phyloP scores from a whole-genome alignment of 2,329 filamentous ascomycete species.

The Colletotrichum abscissum region DNA sequence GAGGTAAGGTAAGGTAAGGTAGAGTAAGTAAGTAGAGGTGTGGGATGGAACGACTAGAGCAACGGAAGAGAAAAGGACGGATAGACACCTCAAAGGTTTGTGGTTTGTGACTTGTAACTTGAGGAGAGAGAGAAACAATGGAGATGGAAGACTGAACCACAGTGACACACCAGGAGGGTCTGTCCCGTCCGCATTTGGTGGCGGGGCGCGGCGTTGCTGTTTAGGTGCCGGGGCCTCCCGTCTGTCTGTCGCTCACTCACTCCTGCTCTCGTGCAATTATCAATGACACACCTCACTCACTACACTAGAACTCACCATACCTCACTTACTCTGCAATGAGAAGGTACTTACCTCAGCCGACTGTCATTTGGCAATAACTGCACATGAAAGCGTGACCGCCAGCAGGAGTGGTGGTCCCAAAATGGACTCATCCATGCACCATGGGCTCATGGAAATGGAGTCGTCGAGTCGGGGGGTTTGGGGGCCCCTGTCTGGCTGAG shows the following conservation, averaged over 20 bases:
- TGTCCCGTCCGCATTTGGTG: constrained; percentile 3
- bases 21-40: not conserved
- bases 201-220: constrained; percentile 17
- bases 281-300: not conserved
- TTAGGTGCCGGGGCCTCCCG: constrained; percentile 6
- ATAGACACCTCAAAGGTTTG: too few species aligned
- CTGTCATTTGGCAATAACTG: too few species aligned
- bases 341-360: too few species aligned
- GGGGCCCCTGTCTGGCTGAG: constrained; percentile 22
- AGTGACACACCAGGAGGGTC: not conserved
- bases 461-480: constrained; percentile 7
- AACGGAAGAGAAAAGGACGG: not conserved
- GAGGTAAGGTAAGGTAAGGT: not conserved
- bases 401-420: not conserved
- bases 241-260: not conserved
- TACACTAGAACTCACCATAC: too few species aligned
- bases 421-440: not conserved
- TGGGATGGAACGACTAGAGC: not conserved
- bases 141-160: not conserved
- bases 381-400: not conserved
- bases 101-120: too few species aligned
- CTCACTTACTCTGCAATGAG: too few species aligned
- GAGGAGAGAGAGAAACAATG: not conserved
- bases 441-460: too few species aligned
- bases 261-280: not conserved